Conservation (phyloP, 2,329 filamentous ascomycete genomes). For the Beauveria caledonica region DNA sequence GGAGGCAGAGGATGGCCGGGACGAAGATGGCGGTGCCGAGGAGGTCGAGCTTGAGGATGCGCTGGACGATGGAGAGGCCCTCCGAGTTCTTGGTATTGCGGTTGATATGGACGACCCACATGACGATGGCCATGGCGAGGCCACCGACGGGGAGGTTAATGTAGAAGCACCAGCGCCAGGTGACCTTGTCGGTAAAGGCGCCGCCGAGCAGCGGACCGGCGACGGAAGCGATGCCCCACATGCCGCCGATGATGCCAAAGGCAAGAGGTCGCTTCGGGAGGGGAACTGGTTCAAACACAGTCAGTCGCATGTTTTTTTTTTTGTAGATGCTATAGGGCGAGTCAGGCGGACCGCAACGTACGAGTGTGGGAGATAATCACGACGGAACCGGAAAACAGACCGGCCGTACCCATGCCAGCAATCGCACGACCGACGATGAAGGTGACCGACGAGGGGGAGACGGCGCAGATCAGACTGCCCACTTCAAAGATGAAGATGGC, state of each 20-base stretch:
- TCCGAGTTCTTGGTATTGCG: conserved; percentile 26
- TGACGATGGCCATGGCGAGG: conserved; percentile 39
- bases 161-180: conserved; percentile 47
- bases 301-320: no score
- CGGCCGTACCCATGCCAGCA: conserved; percentile 43
- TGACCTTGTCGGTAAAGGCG: conserved; percentile 38
- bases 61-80: conserved; percentile 24
- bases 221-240: conserved; percentile 48
- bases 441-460: conserved; percentile 36
- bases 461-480: conserved; percentile 35
- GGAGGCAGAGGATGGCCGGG: conserved; percentile 42
- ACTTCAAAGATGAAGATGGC: conserved; percentile 36
- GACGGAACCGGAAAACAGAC: conserved; percentile 42
- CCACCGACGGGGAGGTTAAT: conserved; percentile 39
- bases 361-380: conserved; percentile 38
- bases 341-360: conserved; percentile 14
- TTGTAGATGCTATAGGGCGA: conserved; percentile 17
- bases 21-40: conserved; percentile 42
- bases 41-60: conserved; percentile 40
- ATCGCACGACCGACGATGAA: conserved; percentile 46
- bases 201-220: conserved; percentile 43
- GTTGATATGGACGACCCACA: conserved; percentile 37
- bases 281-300: conserved; percentile 30
- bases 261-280: conserved; percentile 45
- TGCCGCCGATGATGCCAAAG: conserved; percentile 45